These are phyloP conservation scores for Penicillium sp. DNA, from an alignment of 2,329 filamentous ascomycete genomes.

Conservation along the genomic window DNA sequence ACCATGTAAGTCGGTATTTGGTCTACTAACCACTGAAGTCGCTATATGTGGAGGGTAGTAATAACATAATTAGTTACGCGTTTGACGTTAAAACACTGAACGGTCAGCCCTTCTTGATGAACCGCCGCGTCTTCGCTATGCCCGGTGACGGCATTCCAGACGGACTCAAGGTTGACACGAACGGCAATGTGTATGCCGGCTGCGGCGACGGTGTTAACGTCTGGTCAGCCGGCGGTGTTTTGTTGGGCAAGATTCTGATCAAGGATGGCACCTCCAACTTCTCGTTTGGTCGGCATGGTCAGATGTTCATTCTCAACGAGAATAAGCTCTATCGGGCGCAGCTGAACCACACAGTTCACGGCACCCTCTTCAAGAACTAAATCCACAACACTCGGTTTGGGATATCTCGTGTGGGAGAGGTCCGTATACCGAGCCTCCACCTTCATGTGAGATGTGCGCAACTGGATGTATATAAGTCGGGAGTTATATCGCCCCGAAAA, in stretches of 20 bases:
- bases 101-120: slow-evolving; percentile 45
- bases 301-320: slow-evolving; percentile 47
- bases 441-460: too few species aligned
- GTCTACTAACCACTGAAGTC: too few species aligned
- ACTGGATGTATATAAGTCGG: too few species aligned
- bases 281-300: slow-evolving; percentile 45
- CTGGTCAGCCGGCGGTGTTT: slow-evolving; percentile 50
- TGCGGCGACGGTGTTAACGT: slow-evolving; percentile 57
- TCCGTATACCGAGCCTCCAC: background rate
- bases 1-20: slow-evolving; percentile 32
- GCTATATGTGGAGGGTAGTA: too few species aligned
- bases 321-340: slow-evolving; percentile 47
- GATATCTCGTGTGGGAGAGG: too few species aligned
- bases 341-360: slow-evolving; percentile 26
- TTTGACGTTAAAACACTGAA: slow-evolving; percentile 46
- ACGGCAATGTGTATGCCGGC: slow-evolving; percentile 57
- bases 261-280: slow-evolving; percentile 51
- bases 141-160: slow-evolving; percentile 48
- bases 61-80: too few species aligned
- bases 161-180: slow-evolving; percentile 50
- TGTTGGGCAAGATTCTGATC: slow-evolving; percentile 58
- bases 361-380: slow-evolving; percentile 13
- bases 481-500: too few species aligned
- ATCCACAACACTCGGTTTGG: too few species aligned
- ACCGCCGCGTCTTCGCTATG: slow-evolving; percentile 54